Percentiles rank a stretch among this genome's conserved stretches.
Conservation (phyloP, 2,329 filamentous ascomycete species). For the Aureobasidium sp. region DNA sequence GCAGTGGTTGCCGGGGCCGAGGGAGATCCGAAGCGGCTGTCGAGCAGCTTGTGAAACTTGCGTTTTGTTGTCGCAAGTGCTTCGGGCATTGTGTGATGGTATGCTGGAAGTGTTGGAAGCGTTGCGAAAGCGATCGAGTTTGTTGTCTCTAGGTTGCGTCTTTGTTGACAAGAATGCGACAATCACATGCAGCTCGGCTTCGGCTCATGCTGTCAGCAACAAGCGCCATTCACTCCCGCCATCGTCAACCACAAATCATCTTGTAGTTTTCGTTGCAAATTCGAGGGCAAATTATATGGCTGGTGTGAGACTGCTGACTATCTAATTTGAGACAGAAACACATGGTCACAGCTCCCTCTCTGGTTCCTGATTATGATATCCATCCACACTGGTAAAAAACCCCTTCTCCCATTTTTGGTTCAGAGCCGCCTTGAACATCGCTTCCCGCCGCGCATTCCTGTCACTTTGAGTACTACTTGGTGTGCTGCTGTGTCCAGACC, state of each 20-base stretch:
- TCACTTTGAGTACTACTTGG: slow-evolving; percentile 16
- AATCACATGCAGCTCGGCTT: slow-evolving; percentile 13
- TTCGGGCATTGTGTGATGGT: slow-evolving; percentile 28
- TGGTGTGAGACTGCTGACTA: background rate
- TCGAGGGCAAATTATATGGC: too few relatives aligned
- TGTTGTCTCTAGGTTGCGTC: background rate
- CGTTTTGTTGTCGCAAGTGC: slow-evolving; percentile 72
- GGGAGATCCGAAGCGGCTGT: slow-evolving; percentile 47
- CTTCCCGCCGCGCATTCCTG: slow-evolving; percentile 16
- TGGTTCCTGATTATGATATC: slow-evolving; percentile 22
- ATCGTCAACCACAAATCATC: background rate
- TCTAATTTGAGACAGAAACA: background rate
- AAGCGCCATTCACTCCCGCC: background rate
- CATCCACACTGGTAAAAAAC: slow-evolving; percentile 26
- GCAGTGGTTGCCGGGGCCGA: slow-evolving; percentile 33
- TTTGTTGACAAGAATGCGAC: slow-evolving; percentile 7
- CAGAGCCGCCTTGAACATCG: slow-evolving; percentile 24
- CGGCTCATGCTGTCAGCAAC: slow-evolving; percentile 10
- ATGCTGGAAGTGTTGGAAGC: background rate
- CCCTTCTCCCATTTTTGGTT: slow-evolving; percentile 22
- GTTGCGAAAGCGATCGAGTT: background rate
- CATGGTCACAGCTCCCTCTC: slow-evolving; percentile 25
- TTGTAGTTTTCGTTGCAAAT: too few relatives aligned
- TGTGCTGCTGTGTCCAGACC: slow-evolving; percentile 9
- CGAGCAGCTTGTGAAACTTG: slow-evolving; percentile 71